A percentile compares a stretch with the other conserved stretches of the same genome.
Conservation (phyloP, 768 basidiomycete species). For the Xerocomellus dryophilus region DNA sequence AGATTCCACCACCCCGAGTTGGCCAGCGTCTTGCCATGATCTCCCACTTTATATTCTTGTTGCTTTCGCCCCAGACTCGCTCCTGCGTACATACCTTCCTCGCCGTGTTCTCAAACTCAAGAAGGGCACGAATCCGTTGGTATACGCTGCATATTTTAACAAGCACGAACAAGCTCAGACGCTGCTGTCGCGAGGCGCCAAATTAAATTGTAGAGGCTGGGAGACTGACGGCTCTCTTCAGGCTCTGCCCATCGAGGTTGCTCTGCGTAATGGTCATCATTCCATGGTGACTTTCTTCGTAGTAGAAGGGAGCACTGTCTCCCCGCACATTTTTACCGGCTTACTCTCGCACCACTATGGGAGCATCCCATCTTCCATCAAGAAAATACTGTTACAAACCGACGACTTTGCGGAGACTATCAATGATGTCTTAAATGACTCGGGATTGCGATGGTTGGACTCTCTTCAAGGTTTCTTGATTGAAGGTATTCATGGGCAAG, state of each 20-base stretch:
- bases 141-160: not conserved
- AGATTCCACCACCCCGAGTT: not conserved
- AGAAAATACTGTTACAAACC: not conserved
- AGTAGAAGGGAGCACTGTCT: not conserved
- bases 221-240: not conserved
- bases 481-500: not conserved
- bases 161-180: not conserved
- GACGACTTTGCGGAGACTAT: not conserved
- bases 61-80: not conserved
- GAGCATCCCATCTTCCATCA: not conserved
- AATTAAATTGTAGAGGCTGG: not conserved
- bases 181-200: not conserved
- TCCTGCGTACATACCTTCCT: not conserved
- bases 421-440: not conserved
- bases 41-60: not conserved
- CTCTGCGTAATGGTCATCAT: not conserved
- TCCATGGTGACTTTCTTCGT: not conserved
- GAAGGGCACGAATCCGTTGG: not conserved
- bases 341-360: not conserved
- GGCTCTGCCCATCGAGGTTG: not conserved
- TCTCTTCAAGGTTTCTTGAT: not conserved
- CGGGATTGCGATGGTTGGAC: not conserved
- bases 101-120: not conserved
- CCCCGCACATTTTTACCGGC: not conserved
- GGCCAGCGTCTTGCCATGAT: not conserved